Base-by-base conservation (phyloP, 2,329 filamentous ascomycete species). In the Colletotrichum simmondsii region DNA sequence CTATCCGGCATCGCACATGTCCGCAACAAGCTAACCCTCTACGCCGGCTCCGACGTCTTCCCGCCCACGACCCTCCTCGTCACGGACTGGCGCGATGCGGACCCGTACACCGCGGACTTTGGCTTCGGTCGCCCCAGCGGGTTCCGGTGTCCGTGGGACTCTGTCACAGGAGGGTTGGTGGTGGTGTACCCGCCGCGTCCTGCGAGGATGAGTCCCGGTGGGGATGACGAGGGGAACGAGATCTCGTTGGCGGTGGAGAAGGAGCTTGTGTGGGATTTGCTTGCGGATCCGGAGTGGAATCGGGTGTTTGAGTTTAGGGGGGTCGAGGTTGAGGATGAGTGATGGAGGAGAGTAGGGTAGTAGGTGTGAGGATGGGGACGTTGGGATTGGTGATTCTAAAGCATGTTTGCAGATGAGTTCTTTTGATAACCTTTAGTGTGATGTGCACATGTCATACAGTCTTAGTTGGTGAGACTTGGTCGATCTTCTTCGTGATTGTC, bases 251-350 rank as follows among this genome's bases (percentile, higher is more conserved):
- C 77, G 0, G 79, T 81, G 24, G 82, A 85, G 76, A 82, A 79
- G 73, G 77, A 78, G 3, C 53, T 83, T 5, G 77, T 76, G 2
- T 37, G 78, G n/a, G 71, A 56, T 4, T 56, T 85, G 35, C 75
- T 84, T 4, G 71, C 79, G 5, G 82, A 85, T 68, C 37, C 60
- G 24, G 78, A 83, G 67, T 82, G 80, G 81, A 80, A 72, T 53
- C 64, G 76, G 66, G 84, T 78, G 35, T 84, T 84, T 72, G 81
- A 83, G 69, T 84, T 79, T 53, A 74, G 83, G 32, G 83, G 81
- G 0, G 73, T 84, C n/a, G 81, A 83, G 59, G 63, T 73, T 2
- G 73, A 64, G 26, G 53, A 64, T 6, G 26, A 58, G 24, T 26
- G 54, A 32, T 4, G 6, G 16, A 7, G 12, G 0, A 30, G 28